Evolutionary conservation across 139 green algal genomes (phyloP).

Genomic region (Yamagishiella unicocca): DNA sequence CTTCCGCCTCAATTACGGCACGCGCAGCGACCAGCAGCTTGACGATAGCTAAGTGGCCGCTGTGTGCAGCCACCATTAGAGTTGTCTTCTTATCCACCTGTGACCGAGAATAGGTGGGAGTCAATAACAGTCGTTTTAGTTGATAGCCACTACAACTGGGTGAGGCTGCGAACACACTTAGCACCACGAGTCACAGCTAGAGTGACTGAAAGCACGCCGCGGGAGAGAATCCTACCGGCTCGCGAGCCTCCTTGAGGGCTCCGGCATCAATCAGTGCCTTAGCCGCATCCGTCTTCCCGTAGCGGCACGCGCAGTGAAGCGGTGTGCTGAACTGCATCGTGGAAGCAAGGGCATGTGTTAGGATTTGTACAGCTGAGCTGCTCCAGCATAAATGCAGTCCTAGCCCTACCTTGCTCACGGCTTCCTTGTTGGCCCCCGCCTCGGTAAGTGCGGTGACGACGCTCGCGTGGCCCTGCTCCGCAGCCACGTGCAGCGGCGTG

Average conservation of each 20-base stretch:
- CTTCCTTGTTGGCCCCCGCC: neutral
- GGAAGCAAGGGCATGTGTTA: neutral
- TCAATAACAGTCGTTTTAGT: too few relatives aligned
- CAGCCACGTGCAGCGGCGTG: neutral
- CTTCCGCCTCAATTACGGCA: too few relatives aligned
- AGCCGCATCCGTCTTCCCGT: neutral
- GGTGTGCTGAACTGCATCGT: neutral
- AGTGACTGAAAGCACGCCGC: too few relatives aligned
- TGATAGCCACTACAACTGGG: too few relatives aligned
- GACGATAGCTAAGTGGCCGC: too few relatives aligned
- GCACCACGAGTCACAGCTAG: too few relatives aligned
- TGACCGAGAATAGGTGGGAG: too few relatives aligned
- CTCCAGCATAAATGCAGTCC: neutral
- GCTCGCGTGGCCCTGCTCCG: neutral
- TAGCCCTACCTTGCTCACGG: neutral
- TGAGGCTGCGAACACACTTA: too few relatives aligned
- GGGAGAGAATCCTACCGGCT: too few relatives aligned
- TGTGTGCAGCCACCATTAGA: too few relatives aligned
- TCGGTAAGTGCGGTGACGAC: neutral
- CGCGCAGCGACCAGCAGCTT: too few relatives aligned
- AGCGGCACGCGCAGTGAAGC: neutral
- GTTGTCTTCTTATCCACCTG: too few relatives aligned
- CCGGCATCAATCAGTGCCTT: neutral
- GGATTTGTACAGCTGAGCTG: neutral
- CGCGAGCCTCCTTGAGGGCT: neutral